Base-by-base conservation (phyloP, 306 rosid species). In the Trichosanthes truncata region DNA sequence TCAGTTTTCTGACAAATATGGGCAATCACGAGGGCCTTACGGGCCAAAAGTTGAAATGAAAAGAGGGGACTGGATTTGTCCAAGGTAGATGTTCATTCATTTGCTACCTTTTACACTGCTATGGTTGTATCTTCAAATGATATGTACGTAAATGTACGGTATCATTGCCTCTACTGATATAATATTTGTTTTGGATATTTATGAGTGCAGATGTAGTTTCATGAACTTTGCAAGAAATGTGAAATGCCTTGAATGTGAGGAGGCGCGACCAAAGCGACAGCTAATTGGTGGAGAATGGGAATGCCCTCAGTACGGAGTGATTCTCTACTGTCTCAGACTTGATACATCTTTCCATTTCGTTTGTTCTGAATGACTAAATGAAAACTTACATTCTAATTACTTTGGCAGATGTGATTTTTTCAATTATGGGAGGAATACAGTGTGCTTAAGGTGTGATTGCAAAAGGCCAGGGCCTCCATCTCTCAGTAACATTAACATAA, bases 201-300 rank as follows among this genome's bases (percentile, higher is more conserved):
- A 13, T 20, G 88, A 78, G 86, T 95, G 49, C 35, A 95, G 99
- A 91, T 95, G 99, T 88, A 91, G 78, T 91, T 95, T 95, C 84
- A 90, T 95, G 97, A 95, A 95, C 87, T 95, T 95, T 77, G 97
- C 99, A 31, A 89, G 91, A 84, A 95, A 95, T 82, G 55, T 83
- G 15, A 90, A 93, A 82, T 95, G 99, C 81, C 96, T 90, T 5
- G 96, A 95, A 78, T 95, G 99, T 46, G 95, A 91, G 82, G 99
- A 91, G 89, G 89, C 90, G 69, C 89, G 96, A 63, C 99, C 97
- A 63, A 87, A 90, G 84, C 86, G 92, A 55, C 96, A 93, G 84
- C 85, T 95, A 68, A 87, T 90, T 79, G 97, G 97, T 57, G 90
- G 90, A 80, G 99, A 95, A 85, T 95, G 99, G 99, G 99, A 95